Evolutionary conservation across 768 basidiomycete genomes (phyloP), one percentile per base, ranked within the genome.

Genomic region (Strobilomyces confusus): DNA sequence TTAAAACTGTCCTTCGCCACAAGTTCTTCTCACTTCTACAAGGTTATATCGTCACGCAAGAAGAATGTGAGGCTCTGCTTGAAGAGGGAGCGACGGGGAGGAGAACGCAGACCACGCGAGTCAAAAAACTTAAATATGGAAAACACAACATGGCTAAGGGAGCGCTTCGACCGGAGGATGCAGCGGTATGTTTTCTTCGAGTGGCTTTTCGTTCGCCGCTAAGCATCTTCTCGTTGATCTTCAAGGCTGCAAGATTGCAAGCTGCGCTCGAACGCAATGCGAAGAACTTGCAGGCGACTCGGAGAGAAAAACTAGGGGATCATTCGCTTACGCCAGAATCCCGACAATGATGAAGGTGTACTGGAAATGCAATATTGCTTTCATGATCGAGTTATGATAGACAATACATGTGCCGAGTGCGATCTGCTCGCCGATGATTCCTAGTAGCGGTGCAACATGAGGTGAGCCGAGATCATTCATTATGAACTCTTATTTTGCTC

Each of bases 71-170:
- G 36, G 79, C 80, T 37, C 69, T 93, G 26, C 77, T 92, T 64
- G 44, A 73, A 49, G 70, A 73, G 49, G 59, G 70, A 19, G 56
- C 52, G 15, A 54, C 54, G 11, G 56, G 58, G 7, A 64, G 62
- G 48, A 75, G 58, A 33, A 71, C 60, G 40, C 73, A 64, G 60
- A 74, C 65, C 57, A 67, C 73, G 7, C 69, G 81, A 45, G 74
- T 69, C 49, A 79, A 83, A 51, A 81, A 79, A 58, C 71, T 83
- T 14, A 77, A 82, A 55, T 75, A 80, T 23, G 84, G 87, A 5
- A 91, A 88, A 61, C 87, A 91, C 59, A 92, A 92, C 63, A 90
- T 91, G 88, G 91, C 90, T 3, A 92, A 92, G 69, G 89, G 89
- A 3, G 88, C 89, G 1, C 67, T 89, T 58, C 77, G 86, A 47